A percentile compares a stretch with the other conserved stretches of the same genome.
These are phyloP conservation scores for Ilyonectria robusta DNA, from an alignment of 2,329 filamentous ascomycete species.

Conservation along the genomic window DNA sequence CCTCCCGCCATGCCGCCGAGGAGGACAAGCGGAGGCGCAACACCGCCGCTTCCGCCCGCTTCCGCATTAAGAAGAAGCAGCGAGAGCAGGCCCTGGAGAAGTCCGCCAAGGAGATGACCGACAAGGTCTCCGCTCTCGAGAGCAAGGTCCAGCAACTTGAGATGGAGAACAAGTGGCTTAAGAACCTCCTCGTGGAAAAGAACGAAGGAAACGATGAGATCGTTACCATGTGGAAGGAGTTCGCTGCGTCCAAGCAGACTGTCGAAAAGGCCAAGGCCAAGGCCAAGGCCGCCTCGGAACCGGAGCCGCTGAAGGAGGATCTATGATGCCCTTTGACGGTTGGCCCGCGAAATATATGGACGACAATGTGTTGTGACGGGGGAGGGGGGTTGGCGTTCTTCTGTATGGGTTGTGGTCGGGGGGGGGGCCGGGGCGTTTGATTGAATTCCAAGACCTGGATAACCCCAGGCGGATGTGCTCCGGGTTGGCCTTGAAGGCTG, in stretches of 20 bases:
- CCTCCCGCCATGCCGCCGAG: constrained; percentile 81
- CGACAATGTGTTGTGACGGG: constrained; percentile 28
- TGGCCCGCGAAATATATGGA: constrained; percentile 33
- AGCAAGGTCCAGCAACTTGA: constrained; percentile 82
- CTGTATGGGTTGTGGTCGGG: constrained; percentile 39
- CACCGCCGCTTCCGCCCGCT: constrained; percentile 89
- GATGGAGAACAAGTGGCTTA: constrained; percentile 86
- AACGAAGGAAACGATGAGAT: constrained; percentile 74
- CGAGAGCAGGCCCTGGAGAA: constrained; percentile 88
- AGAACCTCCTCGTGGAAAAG: constrained; percentile 86
- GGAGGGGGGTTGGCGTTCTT: constrained; percentile 44
- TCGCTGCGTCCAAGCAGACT: constrained; percentile 55
- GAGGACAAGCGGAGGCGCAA: constrained; percentile 93
- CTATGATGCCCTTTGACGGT: constrained; percentile 32
- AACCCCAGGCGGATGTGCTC: constrained; percentile 27
- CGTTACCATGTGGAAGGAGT: constrained; percentile 66
- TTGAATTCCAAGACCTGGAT: constrained; percentile 42
- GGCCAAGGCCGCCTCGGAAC: constrained; percentile 41
- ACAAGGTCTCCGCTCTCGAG: constrained; percentile 83
- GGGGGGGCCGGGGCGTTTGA: constrained; percentile 40
- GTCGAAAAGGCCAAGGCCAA: constrained; percentile 49
- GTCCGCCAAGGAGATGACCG: constrained; percentile 85
- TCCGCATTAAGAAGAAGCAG: constrained; percentile 97
- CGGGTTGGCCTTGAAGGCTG: constrained; percentile 39
- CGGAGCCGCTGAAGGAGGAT: constrained; percentile 46